Evolutionary conservation across 2,329 filamentous ascomycete species (phyloP), one percentile per base, ranked within the genome.

Genomic region (Penicillium griseofulvum): DNA sequence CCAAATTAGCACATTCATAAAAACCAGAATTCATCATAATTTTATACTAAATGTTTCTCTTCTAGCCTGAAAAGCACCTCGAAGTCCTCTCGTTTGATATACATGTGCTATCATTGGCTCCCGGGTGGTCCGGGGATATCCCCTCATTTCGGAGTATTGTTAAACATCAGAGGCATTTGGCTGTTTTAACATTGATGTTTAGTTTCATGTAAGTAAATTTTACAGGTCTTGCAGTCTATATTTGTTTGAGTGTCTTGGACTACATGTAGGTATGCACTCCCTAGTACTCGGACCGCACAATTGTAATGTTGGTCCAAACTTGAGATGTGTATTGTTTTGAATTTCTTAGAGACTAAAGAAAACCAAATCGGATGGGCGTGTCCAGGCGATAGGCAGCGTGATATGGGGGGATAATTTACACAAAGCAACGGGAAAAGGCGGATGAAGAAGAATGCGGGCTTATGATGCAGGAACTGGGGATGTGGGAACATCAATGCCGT

Each of bases 401-500:
- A 64, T 62, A 55, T 61, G 57, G 54, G 59, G 63, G 58, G 64
- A 57, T 65, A 66, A 66, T 66, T 66, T 66, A 66, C 64, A 66
- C 58, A 65, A 65, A 58, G 51, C 63, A 63, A 59, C 59, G 52
- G 55, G 57, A 52, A 63, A 59, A 59, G 57, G 54, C 49, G 57
- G 47, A 64, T 59, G 43, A 34, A 57, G 52, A 53, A 46, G 54
- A 55, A 64, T 59, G 41, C 61, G 59, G 46, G 57, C 65, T 73
- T 67, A 75, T 71, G 73, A 74, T 54, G 74, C 71, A 49, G 74
- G 68, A 61, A 70, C 67, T 52, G 69, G 69, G 59, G 87, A 83
- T 52, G 86, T 83, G 68, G 87, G 84, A 69, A 96, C 86, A 63
- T 96, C 91, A 68, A 95, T 84, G 56, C 91, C 91, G 69, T 96